A percentile compares a stretch with the other conserved stretches of the same genome.
These are phyloP conservation scores for Triticum timopheevii DNA, from an alignment of 176 grass and related monocot species.

Conservation along the genomic window DNA sequence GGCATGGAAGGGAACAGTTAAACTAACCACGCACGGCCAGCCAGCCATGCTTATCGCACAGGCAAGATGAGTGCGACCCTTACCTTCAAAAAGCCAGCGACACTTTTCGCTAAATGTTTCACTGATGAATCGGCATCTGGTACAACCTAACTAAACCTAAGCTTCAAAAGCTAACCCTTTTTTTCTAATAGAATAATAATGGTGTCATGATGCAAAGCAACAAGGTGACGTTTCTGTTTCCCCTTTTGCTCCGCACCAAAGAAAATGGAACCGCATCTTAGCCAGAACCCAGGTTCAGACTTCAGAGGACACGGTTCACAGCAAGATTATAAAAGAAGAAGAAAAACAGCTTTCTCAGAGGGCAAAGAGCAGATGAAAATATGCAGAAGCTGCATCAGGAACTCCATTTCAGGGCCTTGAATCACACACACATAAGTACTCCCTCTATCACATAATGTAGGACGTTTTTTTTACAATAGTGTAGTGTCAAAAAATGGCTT, in stretches of 20 bases:
- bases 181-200: too few species aligned
- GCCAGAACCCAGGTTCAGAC: neutral
- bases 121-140: neutral
- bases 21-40: neutral
- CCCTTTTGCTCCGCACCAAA: neutral
- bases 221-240: neutral
- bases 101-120: neutral
- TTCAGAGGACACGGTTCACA: neutral
- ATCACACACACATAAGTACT: neutral
- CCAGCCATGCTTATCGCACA: neutral
- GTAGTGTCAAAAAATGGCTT: too few species aligned
- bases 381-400: neutral
- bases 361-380: neutral
- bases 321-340: neutral
- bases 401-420: neutral
- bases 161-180: neutral
- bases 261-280: neutral
- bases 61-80: neutral
- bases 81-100: neutral
- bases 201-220: neutral
- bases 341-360: neutral
- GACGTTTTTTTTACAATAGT: too few species aligned
- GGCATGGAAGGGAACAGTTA: neutral
- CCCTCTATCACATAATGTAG: too few species aligned
- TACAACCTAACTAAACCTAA: neutral